Evolutionary conservation across 1,284 basidiomycete species (phyloP), one percentile per base, ranked within the genome.

Genomic region (Ganoderma meredithae): DNA sequence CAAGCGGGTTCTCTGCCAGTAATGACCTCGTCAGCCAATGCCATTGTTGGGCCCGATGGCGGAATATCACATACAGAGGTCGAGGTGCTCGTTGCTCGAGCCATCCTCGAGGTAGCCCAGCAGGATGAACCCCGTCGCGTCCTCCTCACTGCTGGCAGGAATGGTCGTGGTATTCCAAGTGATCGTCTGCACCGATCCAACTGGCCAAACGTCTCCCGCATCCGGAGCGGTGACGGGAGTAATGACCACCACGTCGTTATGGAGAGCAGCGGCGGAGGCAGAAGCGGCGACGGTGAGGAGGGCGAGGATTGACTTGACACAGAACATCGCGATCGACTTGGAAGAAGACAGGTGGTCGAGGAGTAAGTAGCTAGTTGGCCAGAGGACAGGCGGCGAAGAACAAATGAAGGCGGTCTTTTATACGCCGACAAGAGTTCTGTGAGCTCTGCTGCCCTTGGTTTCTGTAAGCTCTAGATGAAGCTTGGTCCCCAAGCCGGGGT

Each of bases 131-230:
- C 83, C 74, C 0, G 72, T 78, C 27, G 77, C 69, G 69, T 77
- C 72, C 63, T 77, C 72, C 63, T 67, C 36, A 36, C 72, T 75
- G 13, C 70, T 70, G 0, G 6, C 1, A 19, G 83, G 83, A 44
- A 86, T 66, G 27, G 71, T 59, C 47, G 65, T 17, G 5, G 76
- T 79, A 41, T 71, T 68, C 87, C 87, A 88, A 56, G 76, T 75
- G 67, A 88, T 81, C n/a, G 70, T 75, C 70, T 85, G 81, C 0
- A 12, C 65, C 19, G 68, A 64, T 5, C 66, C 68, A 47, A 67
- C 53, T n/a, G 62, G 27, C 65, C 70, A 69, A 12, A 66, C 47
- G 52, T 63, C 68, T 2, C 59, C 65, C 15, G 59, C 52, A n/a
- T 47, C 9, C 36, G 67, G 67, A 17, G 60, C 31, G 36, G 67